A percentile compares a stretch with the other conserved stretches of the same genome.
Evolutionary conservation across 306 rosid species (phyloP).

Genomic region (Prosopis cineraria): DNA sequence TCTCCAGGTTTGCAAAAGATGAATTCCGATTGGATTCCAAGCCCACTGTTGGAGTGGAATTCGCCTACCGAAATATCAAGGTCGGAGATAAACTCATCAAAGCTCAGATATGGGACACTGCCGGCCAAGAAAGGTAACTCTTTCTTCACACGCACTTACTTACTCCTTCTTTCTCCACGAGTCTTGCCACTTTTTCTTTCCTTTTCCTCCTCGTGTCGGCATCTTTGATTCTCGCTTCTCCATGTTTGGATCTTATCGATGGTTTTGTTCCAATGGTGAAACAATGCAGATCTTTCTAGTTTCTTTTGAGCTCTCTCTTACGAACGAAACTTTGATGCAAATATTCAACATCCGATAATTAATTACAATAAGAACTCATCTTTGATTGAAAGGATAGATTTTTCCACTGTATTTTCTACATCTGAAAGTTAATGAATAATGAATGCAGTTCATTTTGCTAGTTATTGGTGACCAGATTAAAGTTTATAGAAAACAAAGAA

Average conservation of each 20-base stretch:
- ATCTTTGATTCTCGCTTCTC: background rate
- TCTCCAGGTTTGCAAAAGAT: constrained; percentile 80
- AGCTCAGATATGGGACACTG: constrained; percentile 98
- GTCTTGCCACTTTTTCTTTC: background rate
- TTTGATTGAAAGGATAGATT: background rate
- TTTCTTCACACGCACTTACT: background rate
- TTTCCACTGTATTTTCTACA: constrained; percentile 10
- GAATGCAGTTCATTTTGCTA: background rate
- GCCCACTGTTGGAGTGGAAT: constrained; percentile 94
- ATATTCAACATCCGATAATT: background rate
- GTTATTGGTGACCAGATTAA: background rate
- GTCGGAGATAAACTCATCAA: constrained; percentile 84
- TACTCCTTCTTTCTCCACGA: background rate
- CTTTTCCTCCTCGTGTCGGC: background rate
- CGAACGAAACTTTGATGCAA: background rate
- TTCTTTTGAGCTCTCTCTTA: background rate
- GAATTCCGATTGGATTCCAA: constrained; percentile 86
- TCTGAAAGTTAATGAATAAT: background rate
- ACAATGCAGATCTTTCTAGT: background rate
- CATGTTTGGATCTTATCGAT: background rate
- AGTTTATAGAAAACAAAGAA: background rate
- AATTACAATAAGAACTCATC: background rate
- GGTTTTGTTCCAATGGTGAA: background rate
- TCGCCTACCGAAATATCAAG: constrained; percentile 84
- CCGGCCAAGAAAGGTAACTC: constrained; percentile 86